Percentiles rank a stretch among this genome's conserved stretches.
phyloP scores from a whole-genome alignment of 805 yeast genomes.

The Yamadazyma laniorum region DNA sequence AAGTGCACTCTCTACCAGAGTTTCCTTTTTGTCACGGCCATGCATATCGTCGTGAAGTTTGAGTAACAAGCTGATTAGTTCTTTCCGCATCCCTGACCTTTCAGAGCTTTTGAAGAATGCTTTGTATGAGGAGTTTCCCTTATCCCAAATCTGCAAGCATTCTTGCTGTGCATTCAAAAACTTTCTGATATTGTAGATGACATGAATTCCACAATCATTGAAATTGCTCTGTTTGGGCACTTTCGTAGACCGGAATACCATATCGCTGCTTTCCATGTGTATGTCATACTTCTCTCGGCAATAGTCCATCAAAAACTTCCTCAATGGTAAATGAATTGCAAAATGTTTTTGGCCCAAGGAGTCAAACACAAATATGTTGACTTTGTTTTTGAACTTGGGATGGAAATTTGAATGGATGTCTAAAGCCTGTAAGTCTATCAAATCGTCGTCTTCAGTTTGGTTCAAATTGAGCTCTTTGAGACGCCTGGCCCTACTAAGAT shows the following conservation, averaged over 20 bases:
- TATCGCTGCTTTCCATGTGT: constrained; percentile 43
- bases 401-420: constrained; percentile 6
- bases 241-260: constrained; percentile 47
- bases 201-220: constrained; percentile 94
- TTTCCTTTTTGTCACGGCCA: background rate
- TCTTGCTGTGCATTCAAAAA: constrained; percentile 50
- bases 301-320: constrained; percentile 60
- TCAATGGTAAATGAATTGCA: constrained; percentile 51
- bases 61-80: constrained; percentile 22
- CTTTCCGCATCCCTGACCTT: constrained; percentile 27
- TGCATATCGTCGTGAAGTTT: constrained; percentile 18
- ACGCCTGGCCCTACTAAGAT: constrained; percentile 13
- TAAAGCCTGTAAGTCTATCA: constrained; percentile 5
- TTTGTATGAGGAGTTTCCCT: constrained; percentile 7
- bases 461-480: background rate
- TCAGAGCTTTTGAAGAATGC: constrained; percentile 27
- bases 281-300: constrained; percentile 62
- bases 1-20: background rate
- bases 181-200: constrained; percentile 66
- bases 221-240: constrained; percentile 86
- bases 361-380: constrained; percentile 63
- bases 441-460: constrained; percentile 8
- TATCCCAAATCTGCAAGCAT: constrained; percentile 52
- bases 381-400: constrained; percentile 12
- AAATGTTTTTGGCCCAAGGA: constrained; percentile 65